Base-by-base conservation (phyloP, 2,329 filamentous ascomycete species). In the Sporothrix brasiliensis region DNA sequence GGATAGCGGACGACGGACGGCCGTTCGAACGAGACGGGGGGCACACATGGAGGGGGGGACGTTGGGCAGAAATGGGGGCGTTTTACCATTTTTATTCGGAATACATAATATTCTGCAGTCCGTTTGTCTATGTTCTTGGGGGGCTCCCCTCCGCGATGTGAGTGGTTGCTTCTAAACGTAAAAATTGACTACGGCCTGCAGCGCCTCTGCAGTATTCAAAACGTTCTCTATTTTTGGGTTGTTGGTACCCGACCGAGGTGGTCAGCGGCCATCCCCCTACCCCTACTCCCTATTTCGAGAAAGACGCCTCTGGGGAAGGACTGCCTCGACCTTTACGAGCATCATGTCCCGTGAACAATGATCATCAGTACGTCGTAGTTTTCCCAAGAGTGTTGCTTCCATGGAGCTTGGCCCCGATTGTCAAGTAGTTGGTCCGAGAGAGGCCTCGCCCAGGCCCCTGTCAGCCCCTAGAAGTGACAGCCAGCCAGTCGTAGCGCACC, bases 51-150 rank as follows among this genome's bases (percentile, higher is more conserved):
- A 30, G 54, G 54, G 16, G 16, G 56, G 50, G 58, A 76, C 73
- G 73, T 76, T 75, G 75, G 75, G 77, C 77, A 78, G 74, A 75
- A 77, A 79, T 74, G 77, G 75, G 53, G 58, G 74, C 73, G 70
- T 16, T 49, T 49, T 49, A 21, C 3, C 4, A 9, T 2, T 66
- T 66, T 21, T 21, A 21, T 52, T 65, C 41, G 39, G 47, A 39
- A 53, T 39, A 53, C 30, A 60, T 30, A 49, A 19, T 24, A 47
- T 5, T 27, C 10, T 4, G 39, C 41, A 34, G 3, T 21, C 41
- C 53, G 21, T 49, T 11, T 52, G 53, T 68, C 67, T 58, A 60
- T 2, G 27, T 2, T 27, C 27, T 27, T 27, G n/a, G n/a, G 27
- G 53, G 53, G 13, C 50, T 5, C 21, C 19, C 66, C 50, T 34